Evolutionary conservation across 352 stramenopile species (phyloP), one percentile per base, ranked within the genome.

Genomic region (Phytophthora parvispora): DNA sequence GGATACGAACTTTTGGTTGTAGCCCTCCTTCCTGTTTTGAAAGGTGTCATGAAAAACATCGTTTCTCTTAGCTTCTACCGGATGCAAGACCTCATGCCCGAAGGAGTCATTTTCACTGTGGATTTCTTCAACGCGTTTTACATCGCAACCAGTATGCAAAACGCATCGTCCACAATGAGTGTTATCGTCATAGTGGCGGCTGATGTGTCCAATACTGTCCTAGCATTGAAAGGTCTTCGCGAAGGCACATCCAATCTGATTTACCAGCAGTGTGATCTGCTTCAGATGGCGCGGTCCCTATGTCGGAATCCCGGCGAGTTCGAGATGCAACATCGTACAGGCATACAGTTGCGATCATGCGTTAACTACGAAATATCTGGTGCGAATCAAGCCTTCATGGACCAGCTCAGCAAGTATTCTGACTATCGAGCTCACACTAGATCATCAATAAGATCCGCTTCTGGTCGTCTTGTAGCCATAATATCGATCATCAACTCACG

Each of bases 121-220:
- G 64, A 68, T 28, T 68, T 63, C 24, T 67, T 67, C 22, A 75
- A 75, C 29, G 57, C 61, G 0, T 25, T 75, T 6, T 75, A 69
- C 53, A 25, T 78, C n/a, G 63, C 67, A 8, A 63, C 61, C 1
- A 61, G 59, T 16, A 74, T 74, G 66, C 51, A 74, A 16, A 62
- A 16, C 3, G 38, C 60, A 2, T 67, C 60, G 1, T 70, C 67
- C 1, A 47, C 25, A 2, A 62, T 20, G 2, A 59, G 38, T 0
- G 48, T 70, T 6, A 42, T 24, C 1, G 20, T 50, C 3, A 70
- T 70, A 12, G 45, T 63, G 36, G 24, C 28, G 0, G n/a, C 51
- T 0, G 52, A 69, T 57, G 4, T 65, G 7, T 1, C 47, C 6
- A 36, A 57, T 13, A 56, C 38, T 13, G 6, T 24, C 3, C 13